Percentiles rank a stretch among this genome's conserved stretches.
These are phyloP conservation scores for Colletotrichum orbiculare DNA, from an alignment of 2,329 filamentous ascomycete genomes.

Conservation along the genomic window DNA sequence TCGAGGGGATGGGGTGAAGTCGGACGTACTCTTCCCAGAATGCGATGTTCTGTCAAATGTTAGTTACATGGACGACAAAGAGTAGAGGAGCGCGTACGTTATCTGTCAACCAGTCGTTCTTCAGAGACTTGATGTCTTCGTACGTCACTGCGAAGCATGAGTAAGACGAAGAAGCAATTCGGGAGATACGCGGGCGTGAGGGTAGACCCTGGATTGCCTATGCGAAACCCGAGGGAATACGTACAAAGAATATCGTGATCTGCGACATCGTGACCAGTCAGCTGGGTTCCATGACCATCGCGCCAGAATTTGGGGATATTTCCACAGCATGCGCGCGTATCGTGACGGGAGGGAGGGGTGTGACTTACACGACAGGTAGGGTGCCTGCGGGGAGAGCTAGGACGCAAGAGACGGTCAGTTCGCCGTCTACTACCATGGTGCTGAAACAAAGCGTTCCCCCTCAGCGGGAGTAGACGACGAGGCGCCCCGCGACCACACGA, in stretches of 20 bases:
- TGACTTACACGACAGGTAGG: constrained; percentile 59
- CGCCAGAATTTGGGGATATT: not conserved
- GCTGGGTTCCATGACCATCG: not conserved
- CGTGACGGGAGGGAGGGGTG: constrained; percentile 21
- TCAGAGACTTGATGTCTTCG: constrained; percentile 89
- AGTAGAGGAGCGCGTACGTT: constrained; percentile 70
- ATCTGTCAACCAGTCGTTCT: constrained; percentile 95
- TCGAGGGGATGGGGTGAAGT: constrained; percentile 9
- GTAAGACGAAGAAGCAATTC: constrained; percentile 12
- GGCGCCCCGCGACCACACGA: not conserved
- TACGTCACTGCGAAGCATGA: constrained; percentile 72
- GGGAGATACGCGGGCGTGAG: not conserved
- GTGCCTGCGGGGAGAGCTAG: constrained; percentile 50
- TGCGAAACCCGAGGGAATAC: constrained; percentile 16
- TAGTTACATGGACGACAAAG: constrained; percentile 37
- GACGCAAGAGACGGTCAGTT: constrained; percentile 35
- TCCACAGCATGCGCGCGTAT: not conserved
- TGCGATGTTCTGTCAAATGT: constrained; percentile 77
- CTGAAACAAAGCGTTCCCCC: constrained; percentile 13
- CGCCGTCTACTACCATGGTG: constrained; percentile 11
- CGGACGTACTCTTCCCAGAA: constrained; percentile 92
- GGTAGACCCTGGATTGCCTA: not conserved
- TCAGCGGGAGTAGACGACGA: constrained; percentile 16
- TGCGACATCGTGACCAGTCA: constrained; percentile 35
- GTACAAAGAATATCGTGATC: constrained; percentile 45